These are phyloP conservation scores for Pseudogymnoascus sp. DNA, from an alignment of 2,329 filamentous ascomycete genomes.

Conservation along the genomic window DNA sequence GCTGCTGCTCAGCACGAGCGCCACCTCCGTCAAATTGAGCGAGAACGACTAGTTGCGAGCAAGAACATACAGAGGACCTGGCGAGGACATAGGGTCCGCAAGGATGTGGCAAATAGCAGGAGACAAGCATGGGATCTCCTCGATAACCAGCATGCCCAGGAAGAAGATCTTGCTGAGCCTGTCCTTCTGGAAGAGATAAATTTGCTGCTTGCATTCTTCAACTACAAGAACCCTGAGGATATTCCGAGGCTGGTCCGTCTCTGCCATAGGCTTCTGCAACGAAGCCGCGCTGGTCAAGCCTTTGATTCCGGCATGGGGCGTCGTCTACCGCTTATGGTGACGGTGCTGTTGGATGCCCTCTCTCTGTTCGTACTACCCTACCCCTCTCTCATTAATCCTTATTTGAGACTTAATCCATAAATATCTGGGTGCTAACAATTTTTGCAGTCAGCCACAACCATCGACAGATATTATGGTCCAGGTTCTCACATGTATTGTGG, in stretches of 20 bases:
- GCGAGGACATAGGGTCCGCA: conserved; percentile 65
- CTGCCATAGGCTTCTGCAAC: conserved; percentile 33
- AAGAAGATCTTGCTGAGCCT: conserved; percentile 26
- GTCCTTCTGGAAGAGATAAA: conserved; percentile 35
- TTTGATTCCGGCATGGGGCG: not conserved
- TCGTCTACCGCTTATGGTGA: not conserved
- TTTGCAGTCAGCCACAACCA: not conserved
- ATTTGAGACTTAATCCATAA: not conserved
- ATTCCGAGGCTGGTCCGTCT: conserved; percentile 39
- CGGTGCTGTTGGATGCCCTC: not conserved
- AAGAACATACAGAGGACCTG: conserved; percentile 70
- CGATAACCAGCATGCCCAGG: conserved; percentile 35
- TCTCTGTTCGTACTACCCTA: not conserved
- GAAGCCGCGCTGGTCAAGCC: not conserved
- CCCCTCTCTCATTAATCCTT: not conserved
- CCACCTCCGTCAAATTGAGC: conserved; percentile 68
- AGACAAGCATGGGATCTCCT: conserved; percentile 54
- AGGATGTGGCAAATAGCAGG: conserved; percentile 46
- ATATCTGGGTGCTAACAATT: not conserved
- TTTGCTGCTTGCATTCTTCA: conserved; percentile 44
- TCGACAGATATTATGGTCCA: not conserved
- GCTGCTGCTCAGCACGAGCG: conserved; percentile 83
- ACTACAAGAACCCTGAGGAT: conserved; percentile 37
- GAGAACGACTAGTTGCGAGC: conserved; percentile 65
- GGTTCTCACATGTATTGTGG: not conserved